A percentile compares a stretch with the other conserved stretches of the same genome.
phyloP scores from a whole-genome alignment of 2,329 filamentous ascomycete genomes.

The Achaetomium macrosporum region DNA sequence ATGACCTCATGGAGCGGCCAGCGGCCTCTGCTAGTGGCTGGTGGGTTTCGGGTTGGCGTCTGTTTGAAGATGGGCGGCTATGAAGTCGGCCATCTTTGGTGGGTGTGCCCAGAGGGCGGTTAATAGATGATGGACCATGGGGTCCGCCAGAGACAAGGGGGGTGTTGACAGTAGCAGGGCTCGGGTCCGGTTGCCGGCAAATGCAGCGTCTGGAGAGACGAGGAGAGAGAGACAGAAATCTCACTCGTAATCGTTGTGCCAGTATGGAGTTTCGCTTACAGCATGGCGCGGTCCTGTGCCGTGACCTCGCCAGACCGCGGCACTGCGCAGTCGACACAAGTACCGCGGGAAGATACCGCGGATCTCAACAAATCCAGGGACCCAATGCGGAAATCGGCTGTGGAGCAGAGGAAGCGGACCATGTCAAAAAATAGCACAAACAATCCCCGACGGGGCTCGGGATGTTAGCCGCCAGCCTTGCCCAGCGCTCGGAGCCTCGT shows the following conservation, averaged over 20 bases:
- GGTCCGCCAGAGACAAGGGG: conserved; percentile 7
- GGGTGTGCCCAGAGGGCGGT: conserved; percentile 31
- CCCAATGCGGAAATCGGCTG: conserved; percentile 16
- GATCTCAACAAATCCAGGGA: conserved; percentile 3
- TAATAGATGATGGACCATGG: conserved; percentile 27
- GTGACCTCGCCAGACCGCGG: conserved; percentile 13
- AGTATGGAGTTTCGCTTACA: conserved; percentile 11
- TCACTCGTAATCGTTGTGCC: conserved; percentile 4
- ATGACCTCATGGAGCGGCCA: conserved; percentile 35
- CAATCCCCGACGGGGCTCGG: conserved; percentile 10
- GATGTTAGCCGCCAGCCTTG: conserved; percentile 23
- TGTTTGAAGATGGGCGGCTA: conserved; percentile 46
- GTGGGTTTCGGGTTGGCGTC: conserved; percentile 38
- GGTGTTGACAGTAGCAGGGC: conserved; percentile 6
- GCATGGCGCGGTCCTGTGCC: conserved; percentile 19
- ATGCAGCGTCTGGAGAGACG: conserved; percentile 5
- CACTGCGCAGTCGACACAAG: conserved; percentile 5
- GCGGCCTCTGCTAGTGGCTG: conserved; percentile 48
- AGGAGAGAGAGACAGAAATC: not conserved
- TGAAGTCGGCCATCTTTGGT: conserved; percentile 25
- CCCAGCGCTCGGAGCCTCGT: conserved; percentile 20
- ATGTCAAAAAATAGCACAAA: conserved; percentile 24
- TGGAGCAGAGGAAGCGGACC: conserved; percentile 18
- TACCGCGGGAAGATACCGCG: conserved; percentile 1
- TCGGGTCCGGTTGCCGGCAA: conserved; percentile 3